phyloP scores from a whole-genome alignment of 2,329 filamentous ascomycete species.

The Ophiostoma fasciatum region DNA sequence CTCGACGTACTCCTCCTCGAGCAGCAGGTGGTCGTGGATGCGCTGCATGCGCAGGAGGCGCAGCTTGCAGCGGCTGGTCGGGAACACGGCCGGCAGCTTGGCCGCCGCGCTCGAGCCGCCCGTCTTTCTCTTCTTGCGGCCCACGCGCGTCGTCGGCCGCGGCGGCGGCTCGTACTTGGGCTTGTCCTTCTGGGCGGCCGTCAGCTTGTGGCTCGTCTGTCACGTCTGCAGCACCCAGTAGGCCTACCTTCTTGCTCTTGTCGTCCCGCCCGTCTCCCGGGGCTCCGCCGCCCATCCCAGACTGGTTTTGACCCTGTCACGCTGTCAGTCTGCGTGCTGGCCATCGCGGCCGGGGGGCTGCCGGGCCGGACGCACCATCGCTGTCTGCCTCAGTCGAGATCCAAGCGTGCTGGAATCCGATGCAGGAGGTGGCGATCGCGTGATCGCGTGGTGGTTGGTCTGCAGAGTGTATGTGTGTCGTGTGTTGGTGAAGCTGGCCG shows the following conservation, averaged over 20 bases:
- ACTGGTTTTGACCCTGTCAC: slow-evolving; percentile 82
- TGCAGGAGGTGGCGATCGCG: too few species aligned
- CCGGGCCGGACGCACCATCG: too few species aligned
- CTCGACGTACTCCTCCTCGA: slow-evolving; percentile 98
- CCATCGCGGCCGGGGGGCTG: too few species aligned
- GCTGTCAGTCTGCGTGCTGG: too few species aligned
- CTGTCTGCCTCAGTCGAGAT: too few species aligned
- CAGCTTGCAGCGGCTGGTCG: slow-evolving; percentile 93
- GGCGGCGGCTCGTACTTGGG: slow-evolving; percentile 99
- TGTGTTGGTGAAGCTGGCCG: too few species aligned
- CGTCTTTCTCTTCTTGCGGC: slow-evolving; percentile 95
- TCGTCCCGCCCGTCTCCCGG: slow-evolving; percentile 61
- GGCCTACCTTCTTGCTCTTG: slow-evolving; percentile 84
- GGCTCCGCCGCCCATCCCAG: slow-evolving; percentile 63
- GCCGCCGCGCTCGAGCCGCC: slow-evolving; percentile 86
- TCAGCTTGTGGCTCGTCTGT: too few species aligned
- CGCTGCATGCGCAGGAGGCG: slow-evolving; percentile 95
- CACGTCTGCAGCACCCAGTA: too few species aligned
- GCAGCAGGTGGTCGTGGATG: slow-evolving; percentile 89
- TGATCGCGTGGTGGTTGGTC: too few species aligned
- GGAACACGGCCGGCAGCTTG: slow-evolving; percentile 87
- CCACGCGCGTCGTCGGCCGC: slow-evolving; percentile 89
- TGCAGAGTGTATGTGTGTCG: too few species aligned
- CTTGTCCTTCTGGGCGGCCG: slow-evolving; percentile 87
- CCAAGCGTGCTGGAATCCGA: too few species aligned